phyloP scores from a whole-genome alignment of 441 rosid genomes.

The Corymbia citriodora region DNA sequence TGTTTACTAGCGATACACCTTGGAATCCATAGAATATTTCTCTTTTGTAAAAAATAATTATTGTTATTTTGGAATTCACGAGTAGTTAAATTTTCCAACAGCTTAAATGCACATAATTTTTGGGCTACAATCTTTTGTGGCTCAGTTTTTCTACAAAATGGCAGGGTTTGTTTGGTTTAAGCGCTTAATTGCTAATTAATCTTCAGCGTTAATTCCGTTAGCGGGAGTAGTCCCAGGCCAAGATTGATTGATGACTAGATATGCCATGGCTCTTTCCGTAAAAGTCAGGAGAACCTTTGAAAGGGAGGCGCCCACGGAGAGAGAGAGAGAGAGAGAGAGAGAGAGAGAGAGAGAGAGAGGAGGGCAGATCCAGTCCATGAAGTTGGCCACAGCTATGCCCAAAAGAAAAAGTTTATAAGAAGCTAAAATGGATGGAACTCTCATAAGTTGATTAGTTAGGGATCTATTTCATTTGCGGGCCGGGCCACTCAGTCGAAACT shows the following conservation, averaged over 20 bases:
- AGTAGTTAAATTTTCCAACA: background rate
- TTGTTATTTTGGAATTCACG: background rate
- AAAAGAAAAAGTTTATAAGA: too few relatives aligned
- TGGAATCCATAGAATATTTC: background rate
- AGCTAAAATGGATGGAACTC: too few relatives aligned
- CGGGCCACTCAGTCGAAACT: background rate
- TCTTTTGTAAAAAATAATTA: background rate
- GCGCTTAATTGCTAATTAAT: background rate
- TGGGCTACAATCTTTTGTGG: background rate
- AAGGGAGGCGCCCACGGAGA: background rate
- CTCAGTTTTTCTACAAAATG: background rate
- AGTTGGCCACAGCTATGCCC: background rate
- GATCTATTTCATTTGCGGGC: background rate
- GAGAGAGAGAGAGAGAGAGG: background rate
- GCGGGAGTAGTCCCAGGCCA: background rate
- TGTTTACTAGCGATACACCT: background rate
- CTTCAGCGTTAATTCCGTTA: background rate
- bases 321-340: background rate
- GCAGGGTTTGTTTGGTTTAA: background rate
- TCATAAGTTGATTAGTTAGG: background rate
- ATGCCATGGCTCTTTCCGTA: background rate
- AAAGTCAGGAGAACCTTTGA: background rate
- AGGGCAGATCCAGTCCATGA: background rate
- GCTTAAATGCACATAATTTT: background rate
- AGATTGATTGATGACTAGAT: background rate